These are phyloP conservation scores for Chlamydomonas applanata DNA, from an alignment of 139 green algal genomes.

Conservation along the genomic window DNA sequence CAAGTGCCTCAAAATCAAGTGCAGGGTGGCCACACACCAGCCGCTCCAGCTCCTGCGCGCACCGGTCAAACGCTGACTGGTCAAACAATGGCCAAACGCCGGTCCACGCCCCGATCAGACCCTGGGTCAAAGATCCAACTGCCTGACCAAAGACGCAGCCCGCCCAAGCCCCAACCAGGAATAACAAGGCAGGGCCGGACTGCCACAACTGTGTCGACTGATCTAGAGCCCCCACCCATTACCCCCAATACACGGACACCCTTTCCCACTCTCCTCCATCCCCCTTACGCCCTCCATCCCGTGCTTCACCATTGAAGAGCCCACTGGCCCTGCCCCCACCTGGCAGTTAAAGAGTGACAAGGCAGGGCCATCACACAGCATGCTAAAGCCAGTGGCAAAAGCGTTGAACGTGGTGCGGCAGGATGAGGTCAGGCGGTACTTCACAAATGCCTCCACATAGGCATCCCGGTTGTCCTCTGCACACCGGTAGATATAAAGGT, in stretches of 20 bases:
- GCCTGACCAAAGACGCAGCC: neutral
- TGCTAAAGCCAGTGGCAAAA: slow-evolving; percentile 82
- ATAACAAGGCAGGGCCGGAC: neutral
- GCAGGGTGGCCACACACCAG: slow-evolving; percentile 87
- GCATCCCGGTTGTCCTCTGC: slow-evolving; percentile 79
- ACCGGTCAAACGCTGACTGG: neutral
- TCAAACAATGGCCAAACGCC: neutral
- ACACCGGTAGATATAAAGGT: too few relatives aligned
- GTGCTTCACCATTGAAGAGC: too few relatives aligned
- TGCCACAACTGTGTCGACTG: neutral
- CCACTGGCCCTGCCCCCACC: too few relatives aligned
- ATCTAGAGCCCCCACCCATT: too few relatives aligned
- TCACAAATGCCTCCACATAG: slow-evolving; percentile 75
- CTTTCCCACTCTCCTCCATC: too few relatives aligned
- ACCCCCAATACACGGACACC: too few relatives aligned
- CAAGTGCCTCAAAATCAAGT: slow-evolving; percentile 87
- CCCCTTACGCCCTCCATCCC: too few relatives aligned
- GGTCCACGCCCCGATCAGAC: neutral
- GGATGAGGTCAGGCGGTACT: slow-evolving; percentile 70
- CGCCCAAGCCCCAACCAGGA: neutral
- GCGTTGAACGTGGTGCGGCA: slow-evolving; percentile 77
- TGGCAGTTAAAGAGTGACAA: slow-evolving; percentile 84
- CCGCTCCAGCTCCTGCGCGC: slow-evolving; percentile 77
- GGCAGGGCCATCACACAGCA: slow-evolving; percentile 81
- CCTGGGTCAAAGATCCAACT: neutral